phyloP scores from a whole-genome alignment of 164 flowering plant species.

The Vitis cinerea region DNA sequence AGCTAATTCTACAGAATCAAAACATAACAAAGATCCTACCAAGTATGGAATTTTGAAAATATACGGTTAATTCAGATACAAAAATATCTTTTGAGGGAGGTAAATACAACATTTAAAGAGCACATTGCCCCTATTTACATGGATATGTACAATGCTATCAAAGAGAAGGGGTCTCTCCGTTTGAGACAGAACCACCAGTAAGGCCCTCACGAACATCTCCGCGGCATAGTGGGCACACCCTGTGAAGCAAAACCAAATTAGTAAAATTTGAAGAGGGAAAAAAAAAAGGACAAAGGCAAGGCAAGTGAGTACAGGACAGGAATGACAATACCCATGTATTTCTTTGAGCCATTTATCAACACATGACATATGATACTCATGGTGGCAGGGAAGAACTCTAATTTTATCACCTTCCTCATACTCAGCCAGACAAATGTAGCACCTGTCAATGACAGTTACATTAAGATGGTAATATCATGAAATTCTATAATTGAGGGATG shows the following conservation, averaged over 20 bases:
- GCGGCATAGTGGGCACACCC: constrained; percentile 85
- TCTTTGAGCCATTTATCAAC: constrained; percentile 92
- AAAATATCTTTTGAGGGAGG: background rate
- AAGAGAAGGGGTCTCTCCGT: constrained; percentile 19
- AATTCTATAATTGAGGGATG: no score
- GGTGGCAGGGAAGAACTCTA: constrained; percentile 74
- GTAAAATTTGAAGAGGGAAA: background rate
- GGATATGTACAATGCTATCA: constrained; percentile 24
- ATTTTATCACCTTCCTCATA: constrained; percentile 80
- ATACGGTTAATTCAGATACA: background rate
- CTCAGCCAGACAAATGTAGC: constrained; percentile 77
- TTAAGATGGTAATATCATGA: no score
- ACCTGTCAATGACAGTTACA: constrained; percentile 30
- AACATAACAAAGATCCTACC: background rate
- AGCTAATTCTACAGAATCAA: no score
- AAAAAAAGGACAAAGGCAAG: background rate
- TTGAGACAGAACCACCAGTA: constrained; percentile 27
- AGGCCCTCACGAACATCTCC: constrained; percentile 63
- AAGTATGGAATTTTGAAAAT: background rate
- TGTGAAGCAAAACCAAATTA: constrained; percentile 18
- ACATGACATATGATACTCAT: constrained; percentile 73
- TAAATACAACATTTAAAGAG: background rate
- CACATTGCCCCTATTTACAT: constrained; percentile 11
- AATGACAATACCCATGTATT: constrained; percentile 57
- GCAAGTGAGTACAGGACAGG: background rate